A percentile compares a stretch with the other conserved stretches of the same genome.
phyloP scores from a whole-genome alignment of 1,139 yeast genomes.

The Citeromyces siamensis region DNA sequence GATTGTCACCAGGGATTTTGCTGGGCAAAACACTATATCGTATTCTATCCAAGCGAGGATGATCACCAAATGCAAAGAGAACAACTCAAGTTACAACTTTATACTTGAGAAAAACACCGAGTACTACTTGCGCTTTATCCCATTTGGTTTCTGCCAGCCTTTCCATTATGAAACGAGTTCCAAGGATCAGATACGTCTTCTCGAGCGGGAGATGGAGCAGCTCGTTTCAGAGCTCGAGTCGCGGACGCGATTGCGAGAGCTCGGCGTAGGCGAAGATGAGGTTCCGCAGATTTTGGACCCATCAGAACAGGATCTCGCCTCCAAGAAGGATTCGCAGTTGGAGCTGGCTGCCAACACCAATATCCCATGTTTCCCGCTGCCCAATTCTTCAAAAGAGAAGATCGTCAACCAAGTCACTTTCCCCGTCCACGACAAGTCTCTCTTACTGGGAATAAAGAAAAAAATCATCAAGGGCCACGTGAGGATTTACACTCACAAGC shows the following conservation, averaged over 20 bases:
- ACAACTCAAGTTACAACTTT: slow-evolving; percentile 10
- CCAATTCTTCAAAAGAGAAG: slow-evolving; percentile 7
- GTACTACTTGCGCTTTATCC: slow-evolving; percentile 7
- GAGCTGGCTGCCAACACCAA: slow-evolving; percentile 1
- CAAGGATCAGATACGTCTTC: slow-evolving; percentile 8
- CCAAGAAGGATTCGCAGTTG: slow-evolving; percentile 4
- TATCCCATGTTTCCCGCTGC: slow-evolving; percentile 8
- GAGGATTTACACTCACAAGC: slow-evolving; percentile 1
- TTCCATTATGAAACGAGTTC: slow-evolving; percentile 6
- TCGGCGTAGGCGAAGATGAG: slow-evolving; percentile 4
- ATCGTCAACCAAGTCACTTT: slow-evolving; percentile 5
- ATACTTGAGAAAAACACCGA: slow-evolving; percentile 11
- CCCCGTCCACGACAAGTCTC: slow-evolving; percentile 2
- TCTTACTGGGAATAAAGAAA: background rate
- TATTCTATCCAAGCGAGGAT: slow-evolving; percentile 15
- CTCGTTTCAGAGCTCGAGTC: background rate
- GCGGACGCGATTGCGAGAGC: background rate
- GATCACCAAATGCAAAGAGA: slow-evolving; percentile 15
- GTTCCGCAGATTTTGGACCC: background rate
- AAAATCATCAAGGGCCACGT: background rate
- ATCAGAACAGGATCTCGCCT: background rate
- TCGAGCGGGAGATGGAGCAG: slow-evolving; percentile 1
- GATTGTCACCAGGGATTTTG: slow-evolving; percentile 18
- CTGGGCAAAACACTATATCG: slow-evolving; percentile 12
- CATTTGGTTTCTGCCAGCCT: slow-evolving; percentile 7